Evolutionary conservation across 2,329 filamentous ascomycete genomes (phyloP), one percentile per base, ranked within the genome.

Genomic region (Xylaria sp.): DNA sequence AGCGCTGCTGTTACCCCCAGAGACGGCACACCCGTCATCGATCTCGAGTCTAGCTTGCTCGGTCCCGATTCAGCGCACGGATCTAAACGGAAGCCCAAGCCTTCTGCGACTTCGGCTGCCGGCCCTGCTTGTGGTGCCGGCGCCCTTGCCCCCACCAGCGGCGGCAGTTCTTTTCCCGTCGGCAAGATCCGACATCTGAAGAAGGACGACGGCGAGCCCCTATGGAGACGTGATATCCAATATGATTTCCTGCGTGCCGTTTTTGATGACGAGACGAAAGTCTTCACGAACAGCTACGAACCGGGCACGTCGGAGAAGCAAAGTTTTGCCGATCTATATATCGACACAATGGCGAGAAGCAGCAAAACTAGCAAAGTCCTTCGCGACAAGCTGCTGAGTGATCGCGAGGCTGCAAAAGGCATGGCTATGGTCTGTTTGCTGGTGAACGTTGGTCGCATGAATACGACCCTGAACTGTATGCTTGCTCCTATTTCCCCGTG

Each of bases 361-460:
- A 97, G 91, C 81, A 99, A 99, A 80, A 97, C 93, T 34, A 97
- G 94, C 81, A 97, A 97, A 77, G 94, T 99, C 54, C 81, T 99
- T 65, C 91, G 96, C 74, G 94, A 99, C 76, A 97, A 99, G 79
- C 82, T 99, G 65, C 82, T 96, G 70, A 94, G 88, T 67, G 94
- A 99, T 73, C 87, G 91, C 70, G 88, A 91, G 65, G 92, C 92
- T 19, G 94, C 93, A 42, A 92, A 96, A 74, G 93, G 91, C 71
- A 99, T 99, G 94, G 94, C 94, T 56, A 99, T 99, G 94, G 93
- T 99, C 60, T 99, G 94, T 75, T 79, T 99, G 65, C 78, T 99
- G 69, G 94, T 99, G 73, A 99, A 99, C 71, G 90, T 99, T 65
- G 94, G 94, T 60, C 84, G 94, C 64, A 99, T 99, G 94, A 99